Conservation (phyloP, 768 basidiomycete genomes). For the Mycena kentingensis region DNA sequence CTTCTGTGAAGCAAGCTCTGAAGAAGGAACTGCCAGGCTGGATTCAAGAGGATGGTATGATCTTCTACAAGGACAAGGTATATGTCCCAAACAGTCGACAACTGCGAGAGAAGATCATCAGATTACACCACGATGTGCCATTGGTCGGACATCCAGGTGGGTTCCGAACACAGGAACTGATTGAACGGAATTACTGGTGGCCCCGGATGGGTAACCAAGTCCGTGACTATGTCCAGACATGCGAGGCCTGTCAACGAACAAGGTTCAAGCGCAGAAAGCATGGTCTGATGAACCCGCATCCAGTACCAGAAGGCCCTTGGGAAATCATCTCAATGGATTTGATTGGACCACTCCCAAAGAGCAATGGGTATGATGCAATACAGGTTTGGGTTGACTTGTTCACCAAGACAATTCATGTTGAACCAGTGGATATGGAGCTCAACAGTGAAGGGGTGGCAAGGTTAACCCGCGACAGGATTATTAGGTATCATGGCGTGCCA, state of each 20-base stretch:
- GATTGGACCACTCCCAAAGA: too few relatives aligned
- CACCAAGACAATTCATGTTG: not conserved
- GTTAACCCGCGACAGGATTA: slow-evolving; percentile 22
- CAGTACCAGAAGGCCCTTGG: slow-evolving; percentile 16
- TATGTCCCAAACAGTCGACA: slow-evolving; percentile 16
- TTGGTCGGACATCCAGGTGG: slow-evolving; percentile 34
- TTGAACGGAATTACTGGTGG: slow-evolving; percentile 24
- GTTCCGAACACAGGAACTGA: slow-evolving; percentile 28
- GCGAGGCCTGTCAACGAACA: slow-evolving; percentile 28
- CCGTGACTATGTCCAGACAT: too few relatives aligned
- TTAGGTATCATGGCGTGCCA: slow-evolving; percentile 28
- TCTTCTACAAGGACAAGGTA: not conserved
- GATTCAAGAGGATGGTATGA: not conserved
- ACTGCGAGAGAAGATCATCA: slow-evolving; percentile 23
- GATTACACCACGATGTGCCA: slow-evolving; percentile 28
- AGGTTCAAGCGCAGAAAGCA: slow-evolving; percentile 35
- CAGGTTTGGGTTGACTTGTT: not conserved
- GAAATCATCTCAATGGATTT: too few relatives aligned
- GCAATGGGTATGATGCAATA: not conserved
- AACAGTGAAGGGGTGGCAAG: slow-evolving; percentile 24
- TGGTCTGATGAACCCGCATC: slow-evolving; percentile 22
- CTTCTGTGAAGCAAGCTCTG: too few relatives aligned
- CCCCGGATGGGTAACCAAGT: slow-evolving; percentile 1
- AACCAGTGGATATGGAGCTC: slow-evolving; percentile 6
- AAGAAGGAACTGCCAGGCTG: not conserved